phyloP scores from a whole-genome alignment of 106 monocot genomes.

The Platanthera guangdongensis region DNA sequence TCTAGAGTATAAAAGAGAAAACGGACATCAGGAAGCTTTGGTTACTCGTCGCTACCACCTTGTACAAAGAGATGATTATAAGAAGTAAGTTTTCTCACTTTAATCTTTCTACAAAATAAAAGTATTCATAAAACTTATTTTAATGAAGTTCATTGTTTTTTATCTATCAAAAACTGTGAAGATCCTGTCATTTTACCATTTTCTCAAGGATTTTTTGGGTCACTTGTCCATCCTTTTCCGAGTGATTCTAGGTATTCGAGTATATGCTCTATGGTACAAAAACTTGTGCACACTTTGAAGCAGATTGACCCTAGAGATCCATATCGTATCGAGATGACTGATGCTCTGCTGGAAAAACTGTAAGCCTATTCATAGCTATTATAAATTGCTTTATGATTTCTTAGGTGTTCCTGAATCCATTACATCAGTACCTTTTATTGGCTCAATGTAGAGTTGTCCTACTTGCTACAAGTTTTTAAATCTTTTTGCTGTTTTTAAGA shows the following conservation, averaged over 20 bases:
- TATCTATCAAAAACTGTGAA: background rate
- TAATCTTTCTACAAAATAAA: background rate
- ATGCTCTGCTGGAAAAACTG: slow-evolving; percentile 69
- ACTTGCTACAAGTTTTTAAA: background rate
- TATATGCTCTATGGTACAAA: slow-evolving; percentile 82
- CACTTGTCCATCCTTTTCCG: background rate
- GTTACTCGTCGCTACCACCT: slow-evolving; percentile 63
- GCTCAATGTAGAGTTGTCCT: background rate
- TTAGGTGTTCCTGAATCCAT: background rate
- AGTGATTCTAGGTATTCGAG: slow-evolving; percentile 47
- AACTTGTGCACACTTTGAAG: slow-evolving; percentile 64
- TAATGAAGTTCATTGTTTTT: background rate
- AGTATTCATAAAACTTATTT: background rate
- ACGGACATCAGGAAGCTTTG: slow-evolving; percentile 61
- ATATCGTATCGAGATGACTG: slow-evolving; percentile 80
- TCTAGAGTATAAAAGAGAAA: slow-evolving; percentile 69
- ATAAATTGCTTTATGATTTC: background rate
- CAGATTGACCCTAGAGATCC: slow-evolving; percentile 84
- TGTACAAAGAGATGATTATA: slow-evolving; percentile 82
- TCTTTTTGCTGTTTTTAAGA: background rate
- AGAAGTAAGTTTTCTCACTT: slow-evolving; percentile 43
- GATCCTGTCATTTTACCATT: background rate
- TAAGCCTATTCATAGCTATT: slow-evolving; percentile 23
- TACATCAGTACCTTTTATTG: background rate
- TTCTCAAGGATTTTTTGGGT: background rate